phyloP scores from a whole-genome alignment of 2,329 filamentous ascomycete species.

The Lachnellula arida region DNA sequence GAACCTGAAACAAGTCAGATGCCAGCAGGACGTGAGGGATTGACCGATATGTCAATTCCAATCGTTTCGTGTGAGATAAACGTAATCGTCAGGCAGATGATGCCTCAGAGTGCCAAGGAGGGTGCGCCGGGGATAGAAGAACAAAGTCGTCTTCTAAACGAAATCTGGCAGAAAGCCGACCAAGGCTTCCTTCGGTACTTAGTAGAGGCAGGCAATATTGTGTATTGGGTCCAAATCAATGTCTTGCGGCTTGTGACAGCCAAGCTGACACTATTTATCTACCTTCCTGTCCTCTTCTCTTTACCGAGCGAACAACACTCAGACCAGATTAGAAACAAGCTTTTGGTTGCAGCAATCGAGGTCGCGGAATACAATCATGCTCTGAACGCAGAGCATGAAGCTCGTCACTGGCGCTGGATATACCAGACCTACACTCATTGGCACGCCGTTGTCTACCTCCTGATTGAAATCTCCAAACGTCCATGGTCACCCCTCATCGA shows the following conservation, averaged over 20 bases:
- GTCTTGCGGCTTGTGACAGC: conserved; percentile 46
- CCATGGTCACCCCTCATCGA: conserved; percentile 34
- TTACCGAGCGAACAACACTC: conserved; percentile 35
- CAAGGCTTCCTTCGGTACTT: conserved; percentile 39
- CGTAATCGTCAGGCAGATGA: conserved; percentile 21
- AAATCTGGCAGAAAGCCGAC: conserved; percentile 42
- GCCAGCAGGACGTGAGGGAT: conserved; percentile 2
- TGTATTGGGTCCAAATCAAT: conserved; percentile 36
- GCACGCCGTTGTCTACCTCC: conserved; percentile 36
- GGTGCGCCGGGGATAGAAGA: conserved; percentile 34
- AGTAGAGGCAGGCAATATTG: conserved; percentile 29
- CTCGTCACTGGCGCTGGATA: conserved; percentile 38
- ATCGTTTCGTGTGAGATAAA: conserved; percentile 4
- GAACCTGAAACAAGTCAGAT: conserved; percentile 28
- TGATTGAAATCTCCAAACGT: conserved; percentile 33
- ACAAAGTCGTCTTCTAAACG: conserved; percentile 41
- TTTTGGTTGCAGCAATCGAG: conserved; percentile 49
- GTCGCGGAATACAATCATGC: conserved; percentile 52
- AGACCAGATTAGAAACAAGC: conserved; percentile 37
- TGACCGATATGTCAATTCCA: conserved; percentile 16
- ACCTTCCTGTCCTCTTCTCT: conserved; percentile 47
- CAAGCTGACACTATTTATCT: conserved; percentile 51
- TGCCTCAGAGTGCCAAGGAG: conserved; percentile 31
- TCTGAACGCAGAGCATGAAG: conserved; percentile 46
- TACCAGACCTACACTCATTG: conserved; percentile 38